These are phyloP conservation scores for Catharanthus roseus DNA, from an alignment of 257 asterid species.

Conservation along the genomic window DNA sequence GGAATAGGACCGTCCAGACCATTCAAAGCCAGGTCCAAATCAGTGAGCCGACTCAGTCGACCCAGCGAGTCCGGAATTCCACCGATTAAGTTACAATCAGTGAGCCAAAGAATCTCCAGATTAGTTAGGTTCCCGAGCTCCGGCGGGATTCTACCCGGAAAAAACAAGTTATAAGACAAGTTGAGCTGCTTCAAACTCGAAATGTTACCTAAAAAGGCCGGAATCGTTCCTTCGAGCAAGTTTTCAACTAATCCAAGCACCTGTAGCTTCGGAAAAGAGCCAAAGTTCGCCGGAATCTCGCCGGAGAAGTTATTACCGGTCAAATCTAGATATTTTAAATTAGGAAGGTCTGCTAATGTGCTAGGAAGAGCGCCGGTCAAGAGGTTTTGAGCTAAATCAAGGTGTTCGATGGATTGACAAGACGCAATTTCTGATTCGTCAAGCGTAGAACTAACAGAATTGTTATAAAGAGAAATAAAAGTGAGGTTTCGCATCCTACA, in stretches of 20 bases:
- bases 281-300: conserved; percentile 63
- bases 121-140: conserved; percentile 73
- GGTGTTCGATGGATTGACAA: conserved; percentile 65
- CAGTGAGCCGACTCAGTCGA: conserved; percentile 50
- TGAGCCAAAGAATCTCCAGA: conserved; percentile 82
- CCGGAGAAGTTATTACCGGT: conserved; percentile 95
- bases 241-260: conserved; percentile 79
- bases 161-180: conserved; percentile 81
- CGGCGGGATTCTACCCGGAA: conserved; percentile 77
- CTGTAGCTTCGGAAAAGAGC: conserved; percentile 66
- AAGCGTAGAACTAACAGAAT: conserved; percentile 62
- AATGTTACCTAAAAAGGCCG: conserved; percentile 65
- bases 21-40: conserved; percentile 81
- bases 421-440: conserved; percentile 32
- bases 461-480: conserved; percentile 62
- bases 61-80: conserved; percentile 78
- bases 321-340: conserved; percentile 68
- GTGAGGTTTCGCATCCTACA: conserved; percentile 56
- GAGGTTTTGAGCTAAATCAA: conserved; percentile 80
- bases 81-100: conserved; percentile 66
- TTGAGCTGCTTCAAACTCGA: conserved; percentile 77
- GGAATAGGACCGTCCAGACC: conserved; percentile 62
- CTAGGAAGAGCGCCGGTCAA: conserved; percentile 65
- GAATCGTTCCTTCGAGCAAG: conserved; percentile 68
- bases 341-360: conserved; percentile 51